A percentile compares a stretch with the other conserved stretches of the same genome.
These are phyloP conservation scores for Amylocarpus encephaloides DNA, from an alignment of 2,329 filamentous ascomycete species.

Conservation along the genomic window DNA sequence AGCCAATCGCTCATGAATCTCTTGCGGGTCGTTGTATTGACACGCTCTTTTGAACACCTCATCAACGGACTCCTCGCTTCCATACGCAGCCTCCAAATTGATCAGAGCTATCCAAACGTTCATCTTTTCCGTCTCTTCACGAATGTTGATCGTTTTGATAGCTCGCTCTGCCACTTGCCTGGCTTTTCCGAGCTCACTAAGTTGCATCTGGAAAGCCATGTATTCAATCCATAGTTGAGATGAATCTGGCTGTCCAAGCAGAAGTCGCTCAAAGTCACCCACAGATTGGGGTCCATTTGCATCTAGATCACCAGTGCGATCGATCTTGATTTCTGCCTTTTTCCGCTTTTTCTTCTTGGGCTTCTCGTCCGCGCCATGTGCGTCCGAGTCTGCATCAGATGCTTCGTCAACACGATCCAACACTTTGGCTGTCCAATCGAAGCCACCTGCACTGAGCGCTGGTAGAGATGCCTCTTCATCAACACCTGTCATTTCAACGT, in stretches of 20 bases:
- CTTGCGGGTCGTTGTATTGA: constrained; percentile 86
- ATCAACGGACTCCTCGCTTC: constrained; percentile 74
- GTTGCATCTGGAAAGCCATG: constrained; percentile 96
- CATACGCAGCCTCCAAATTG: constrained; percentile 89
- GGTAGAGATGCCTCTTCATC: constrained; percentile 29
- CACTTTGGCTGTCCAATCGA: constrained; percentile 77
- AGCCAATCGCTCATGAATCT: constrained; percentile 81
- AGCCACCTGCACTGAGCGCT: constrained; percentile 67
- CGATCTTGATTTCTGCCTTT: constrained; percentile 73
- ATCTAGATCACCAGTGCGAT: constrained; percentile 88
- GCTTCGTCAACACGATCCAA: constrained; percentile 45
- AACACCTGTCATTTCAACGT: constrained; percentile 32
- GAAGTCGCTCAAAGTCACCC: constrained; percentile 87
- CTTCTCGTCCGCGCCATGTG: constrained; percentile 34
- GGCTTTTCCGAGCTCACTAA: constrained; percentile 82
- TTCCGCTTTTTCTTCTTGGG: constrained; percentile 67
- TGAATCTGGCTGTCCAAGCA: constrained; percentile 89
- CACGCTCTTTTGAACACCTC: constrained; percentile 87
- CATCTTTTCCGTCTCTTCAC: constrained; percentile 85
- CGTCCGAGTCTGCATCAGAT: constrained; percentile 41
- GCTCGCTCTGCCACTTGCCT: constrained; percentile 86
- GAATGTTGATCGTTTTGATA: constrained; percentile 82
- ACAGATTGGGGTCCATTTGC: constrained; percentile 80
- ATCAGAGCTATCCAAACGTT: constrained; percentile 94
- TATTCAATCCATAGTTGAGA: constrained; percentile 92